Evolutionary conservation across 2,329 filamentous ascomycete genomes (phyloP), one percentile per base, ranked within the genome.

Genomic region (Pleurostoma richardsiae): DNA sequence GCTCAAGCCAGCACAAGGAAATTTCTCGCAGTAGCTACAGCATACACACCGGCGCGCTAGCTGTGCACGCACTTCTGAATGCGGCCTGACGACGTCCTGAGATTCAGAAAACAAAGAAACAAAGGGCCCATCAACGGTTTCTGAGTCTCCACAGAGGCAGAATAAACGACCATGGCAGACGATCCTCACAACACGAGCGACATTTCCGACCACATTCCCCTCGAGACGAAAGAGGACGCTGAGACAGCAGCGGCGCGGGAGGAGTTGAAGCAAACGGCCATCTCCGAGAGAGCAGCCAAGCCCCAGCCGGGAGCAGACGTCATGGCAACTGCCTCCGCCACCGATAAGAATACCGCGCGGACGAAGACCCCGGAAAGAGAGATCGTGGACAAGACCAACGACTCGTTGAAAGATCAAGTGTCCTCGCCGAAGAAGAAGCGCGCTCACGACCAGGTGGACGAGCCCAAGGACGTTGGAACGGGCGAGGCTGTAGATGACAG

Each of bases 381-480:
- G 45, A 56, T 61, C 51, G 50, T 58, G 26, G 57, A 64, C 48
- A 52, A 55, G n/a, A 58, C 62, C 31, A 61, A 63, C 43, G 64
- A 73, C 44, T 62, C 67, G 36, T 59, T 72, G 55, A 74, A 67
- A 58, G 76, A 82, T 42, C 68, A 74, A 48, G 58, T 81, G 40
- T 68, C 73, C 26, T 84, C 80, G 10, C 82, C 82, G 30, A 85
- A 84, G 69, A 85, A 85, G 72, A 85, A 85, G 69, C 73, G 82
- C 53, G 75, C 72, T 29, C 77, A 79, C 53, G 79, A 81, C 52
- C 73, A 83, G 60, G 65, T 82, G 11, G 80, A 83, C 29, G 69
- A 74, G 42, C 63, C 66, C 43, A 71, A 66, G 54, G 71, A 71
- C 38, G 50, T 61, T 4, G 61, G 19, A 19, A 19, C 19, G 19